Conservation (phyloP, 495 filamentous ascomycete genomes). For the Parachaetomium inaequale region DNA sequence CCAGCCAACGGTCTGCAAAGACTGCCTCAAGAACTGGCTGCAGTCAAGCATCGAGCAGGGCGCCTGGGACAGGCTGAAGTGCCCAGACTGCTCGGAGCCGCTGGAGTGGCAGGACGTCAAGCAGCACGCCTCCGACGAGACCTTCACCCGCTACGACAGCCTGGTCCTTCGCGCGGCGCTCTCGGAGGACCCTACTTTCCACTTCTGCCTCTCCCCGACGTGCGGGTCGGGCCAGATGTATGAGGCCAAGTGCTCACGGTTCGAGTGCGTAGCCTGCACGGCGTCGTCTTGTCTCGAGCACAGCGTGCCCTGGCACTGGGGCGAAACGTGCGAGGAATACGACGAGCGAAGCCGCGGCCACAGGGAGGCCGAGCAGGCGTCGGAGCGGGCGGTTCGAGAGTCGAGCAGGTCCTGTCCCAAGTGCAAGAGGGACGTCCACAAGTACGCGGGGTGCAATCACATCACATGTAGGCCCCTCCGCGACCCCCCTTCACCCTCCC, state of each 20-base stretch:
- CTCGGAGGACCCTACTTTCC: slow-evolving; percentile 35
- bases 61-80: slow-evolving; percentile 36
- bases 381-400: slow-evolving; percentile 38
- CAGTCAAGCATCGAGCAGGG: slow-evolving; percentile 30
- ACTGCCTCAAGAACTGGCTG: slow-evolving; percentile 39
- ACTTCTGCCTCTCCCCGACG: slow-evolving; percentile 38
- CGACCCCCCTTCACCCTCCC: not conserved
- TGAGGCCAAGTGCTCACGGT: slow-evolving; percentile 34
- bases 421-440: slow-evolving; percentile 43
- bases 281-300: slow-evolving; percentile 42
- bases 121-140: slow-evolving; percentile 28
- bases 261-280: slow-evolving; percentile 40
- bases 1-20: slow-evolving; percentile 33
- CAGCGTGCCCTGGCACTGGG: slow-evolving; percentile 46
- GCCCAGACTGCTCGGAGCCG: slow-evolving; percentile 40
- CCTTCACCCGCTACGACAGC: slow-evolving; percentile 38
- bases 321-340: slow-evolving; percentile 48
- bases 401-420: slow-evolving; percentile 43
- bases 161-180: slow-evolving; percentile 33
- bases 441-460: slow-evolving; percentile 48
- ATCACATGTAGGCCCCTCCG: slow-evolving; percentile 40
- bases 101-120: slow-evolving; percentile 36
- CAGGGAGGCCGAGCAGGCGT: slow-evolving; percentile 36
- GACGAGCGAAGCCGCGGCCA: slow-evolving; percentile 33
- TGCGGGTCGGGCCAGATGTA: slow-evolving; percentile 47